Evolutionary conservation across 129 eudicot genomes (phyloP).

Genomic region (Kitagawia praeruptora): DNA sequence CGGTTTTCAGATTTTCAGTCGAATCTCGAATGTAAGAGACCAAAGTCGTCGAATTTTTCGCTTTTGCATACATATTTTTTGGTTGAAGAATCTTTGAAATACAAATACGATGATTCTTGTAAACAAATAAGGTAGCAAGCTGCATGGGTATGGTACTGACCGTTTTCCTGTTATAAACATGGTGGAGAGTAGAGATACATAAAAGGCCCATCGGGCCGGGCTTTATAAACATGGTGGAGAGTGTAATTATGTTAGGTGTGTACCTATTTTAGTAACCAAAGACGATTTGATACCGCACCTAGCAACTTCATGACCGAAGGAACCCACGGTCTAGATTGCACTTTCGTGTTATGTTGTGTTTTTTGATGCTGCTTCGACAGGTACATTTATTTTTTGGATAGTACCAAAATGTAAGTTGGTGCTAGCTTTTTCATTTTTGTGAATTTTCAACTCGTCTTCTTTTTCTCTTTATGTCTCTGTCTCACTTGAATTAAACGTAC

Average conservation of each 20-base stretch:
- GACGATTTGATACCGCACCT: background rate
- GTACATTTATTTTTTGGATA: background rate
- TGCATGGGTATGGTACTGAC: background rate
- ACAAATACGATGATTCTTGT: background rate
- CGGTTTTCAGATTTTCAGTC: too few species aligned
- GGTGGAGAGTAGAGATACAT: too few species aligned
- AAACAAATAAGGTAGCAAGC: background rate
- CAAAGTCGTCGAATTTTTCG: too few species aligned
- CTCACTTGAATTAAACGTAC: background rate
- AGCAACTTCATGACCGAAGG: background rate
- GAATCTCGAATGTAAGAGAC: too few species aligned
- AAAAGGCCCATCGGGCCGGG: too few species aligned
- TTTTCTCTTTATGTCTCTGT: background rate
- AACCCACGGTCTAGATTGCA: background rate
- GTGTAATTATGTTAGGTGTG: too few species aligned
- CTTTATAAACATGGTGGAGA: too few species aligned
- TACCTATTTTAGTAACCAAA: background rate
- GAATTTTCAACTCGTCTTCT: background rate
- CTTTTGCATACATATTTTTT: too few species aligned
- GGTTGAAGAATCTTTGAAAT: too few species aligned
- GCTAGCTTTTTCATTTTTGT: background rate
- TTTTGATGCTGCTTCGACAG: background rate
- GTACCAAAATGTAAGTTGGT: background rate
- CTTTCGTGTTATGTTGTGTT: background rate
- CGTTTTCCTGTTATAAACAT: too few species aligned